Conservation (phyloP, 2,329 filamentous ascomycete genomes). For the Thelonectria discophora region DNA sequence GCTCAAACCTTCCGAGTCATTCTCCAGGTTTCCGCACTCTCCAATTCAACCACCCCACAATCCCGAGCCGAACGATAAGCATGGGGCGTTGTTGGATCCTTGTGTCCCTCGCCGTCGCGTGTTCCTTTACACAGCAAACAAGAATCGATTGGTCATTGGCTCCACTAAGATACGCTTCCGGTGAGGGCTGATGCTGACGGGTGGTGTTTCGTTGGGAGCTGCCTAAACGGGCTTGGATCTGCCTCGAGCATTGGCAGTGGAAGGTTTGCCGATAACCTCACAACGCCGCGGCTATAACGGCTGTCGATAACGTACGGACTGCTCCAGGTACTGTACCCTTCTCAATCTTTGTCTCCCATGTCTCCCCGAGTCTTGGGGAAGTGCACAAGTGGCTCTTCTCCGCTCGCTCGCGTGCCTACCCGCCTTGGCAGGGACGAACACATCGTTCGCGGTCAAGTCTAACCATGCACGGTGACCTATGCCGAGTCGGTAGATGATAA, state of each 20-base stretch:
- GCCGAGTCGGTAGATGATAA: constrained; percentile 12
- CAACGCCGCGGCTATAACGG: too few species aligned
- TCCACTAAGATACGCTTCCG: constrained; percentile 15
- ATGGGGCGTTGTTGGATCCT: constrained; percentile 6
- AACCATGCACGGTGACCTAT: constrained; percentile 14
- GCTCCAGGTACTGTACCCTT: too few species aligned
- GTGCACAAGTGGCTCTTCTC: too few species aligned
- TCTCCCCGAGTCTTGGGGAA: not conserved
- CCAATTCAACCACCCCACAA: constrained; percentile 8
- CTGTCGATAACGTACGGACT: not conserved
- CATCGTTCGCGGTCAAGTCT: constrained; percentile 5
- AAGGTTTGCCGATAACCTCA: not conserved
- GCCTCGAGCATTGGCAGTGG: not conserved
- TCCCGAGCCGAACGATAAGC: constrained; percentile 22
- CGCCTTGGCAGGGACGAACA: constrained; percentile 15
- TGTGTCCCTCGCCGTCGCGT: constrained; percentile 15
- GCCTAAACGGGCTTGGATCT: constrained; percentile 14
- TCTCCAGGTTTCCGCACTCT: not conserved
- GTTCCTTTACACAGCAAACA: not conserved
- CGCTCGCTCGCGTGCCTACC: constrained; percentile 6
- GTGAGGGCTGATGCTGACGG: not conserved
- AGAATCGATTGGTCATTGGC: constrained; percentile 21
- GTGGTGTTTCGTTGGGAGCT: not conserved
- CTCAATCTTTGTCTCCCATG: too few species aligned
- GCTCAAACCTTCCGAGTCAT: not conserved